Evolutionary conservation across 192 early-diverging fungal species (phyloP), one percentile per base, ranked within the genome.

Genomic region (Umbelopsis vinacea): DNA sequence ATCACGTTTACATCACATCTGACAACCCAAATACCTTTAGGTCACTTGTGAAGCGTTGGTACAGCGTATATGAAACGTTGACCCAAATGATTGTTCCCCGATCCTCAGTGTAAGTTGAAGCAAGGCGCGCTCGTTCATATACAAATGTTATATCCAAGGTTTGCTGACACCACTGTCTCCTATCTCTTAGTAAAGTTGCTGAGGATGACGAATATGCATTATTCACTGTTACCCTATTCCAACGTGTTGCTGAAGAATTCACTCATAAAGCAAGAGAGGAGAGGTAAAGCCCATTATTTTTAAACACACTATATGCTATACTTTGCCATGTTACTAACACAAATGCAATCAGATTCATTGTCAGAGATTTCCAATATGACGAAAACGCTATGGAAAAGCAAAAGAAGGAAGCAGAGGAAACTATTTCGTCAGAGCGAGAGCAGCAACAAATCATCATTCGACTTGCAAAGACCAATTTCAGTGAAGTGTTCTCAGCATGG

Each of bases 81-180:
- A 91, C 96, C 3, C 87, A 92, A 52, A 96, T 96, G 94, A 93
- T 99, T 12, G 97, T 99, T 22, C 98, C 98, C 14, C 89, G 98
- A 54, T 98, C 97, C 4, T 89, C 92, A 57, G 79, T 84, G 93
- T 95, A 89, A 72, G 87, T 81, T 23, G 12, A 6, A 40, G 11
- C 40, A 17, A 29, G 17, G 53, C 26, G 22, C 1, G 14, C 12
- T 24, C 11, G 33, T n/a, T 29, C 17, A 33, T 22, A 6, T 14
- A 22, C 33, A 37, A 43, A 33, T 29, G 24, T 33, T 48, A 6
- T 40, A 52, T 43, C 43, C 43, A n/a, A 38, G 10, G 4, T 21
- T 29, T 21, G 45, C 23, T 70, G 15, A 45, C n/a, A 17, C 5
- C 5, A 15, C 48, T 45, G n/a, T n/a, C 22, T 40, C 6, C 35